Evolutionary conservation across 306 rosid genomes (phyloP), one percentile per base, ranked within the genome.

Genomic region (Dalbergia oliveri): DNA sequence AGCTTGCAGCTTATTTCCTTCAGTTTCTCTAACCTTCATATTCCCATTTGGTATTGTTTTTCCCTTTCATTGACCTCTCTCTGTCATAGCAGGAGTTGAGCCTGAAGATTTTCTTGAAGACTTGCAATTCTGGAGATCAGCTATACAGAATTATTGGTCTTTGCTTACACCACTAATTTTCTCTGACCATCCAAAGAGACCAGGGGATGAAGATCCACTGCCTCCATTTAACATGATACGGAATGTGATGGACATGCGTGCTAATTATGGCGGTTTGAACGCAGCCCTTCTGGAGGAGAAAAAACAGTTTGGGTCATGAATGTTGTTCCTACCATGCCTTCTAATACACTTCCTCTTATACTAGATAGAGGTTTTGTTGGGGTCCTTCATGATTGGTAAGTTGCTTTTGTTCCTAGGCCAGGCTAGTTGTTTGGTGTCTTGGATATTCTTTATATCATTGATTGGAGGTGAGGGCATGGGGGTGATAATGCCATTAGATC

Each of bases 181-280:
- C 90, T 93, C 98, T 3, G 97, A 93, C 85, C 98, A 93, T 84
- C 98, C 98, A 35, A 93, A 93, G 91, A 90, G 97, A 80, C 98
- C 94, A 21, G 98, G 98, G 11, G 98, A 90, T 75, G 98, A 93
- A 87, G 98, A 93, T 87, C 97, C 98, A 23, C 72, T 93, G 47
- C 97, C 97, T 63, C 94, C 98, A 47, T 94, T 81, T 72, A 91
- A 94, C 88, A 91, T 94, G 98, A 78, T 94, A 79, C 94, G 92
- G 56, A 94, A 94, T 86, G 98, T 90, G 82, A 90, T 94, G 88
- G 98, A 94, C 87, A 94, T 94, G 98, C 90, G 14, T 84, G 88
- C 97, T 69, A 90, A 88, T 63, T 94, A 86, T 81, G 98, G 98
- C 44, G 92, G 93, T 64, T 81, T 94, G 73, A 91, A 91, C 81